Evolutionary conservation across 2,329 filamentous ascomycete species (phyloP), one percentile per base, ranked within the genome.

Genomic region (Lasiodiplodia gonubiensis): DNA sequence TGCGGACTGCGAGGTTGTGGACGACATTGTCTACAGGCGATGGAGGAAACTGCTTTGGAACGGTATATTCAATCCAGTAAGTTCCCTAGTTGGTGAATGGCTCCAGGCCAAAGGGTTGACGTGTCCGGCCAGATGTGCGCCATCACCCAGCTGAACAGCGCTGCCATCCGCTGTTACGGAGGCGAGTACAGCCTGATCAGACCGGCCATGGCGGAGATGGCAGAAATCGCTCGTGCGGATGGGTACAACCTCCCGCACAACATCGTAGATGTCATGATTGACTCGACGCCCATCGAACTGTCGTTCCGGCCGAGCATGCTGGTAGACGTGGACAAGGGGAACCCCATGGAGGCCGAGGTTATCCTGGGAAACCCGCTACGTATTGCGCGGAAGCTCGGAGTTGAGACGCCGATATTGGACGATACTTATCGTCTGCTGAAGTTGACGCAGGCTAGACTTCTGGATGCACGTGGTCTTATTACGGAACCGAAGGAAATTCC

Each of bases 181-280:
- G 49, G 49, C 7, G 49, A 52, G 49, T 52, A 30, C 49, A 52
- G 49, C 49, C 12, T 52, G 49, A 52, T 52, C 49, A 23, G 49
- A 23, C 49, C 49, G 7, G 49, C 21, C 4, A 52, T 52, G 49
- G 49, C 49, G 11, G 49, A 52, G 23, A 52, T 52, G 49, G 49
- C 49, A 12, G 23, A 23, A 23, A 52, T 52, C 16, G 49, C 49
- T 2, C 49, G 49, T 14, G 49, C 49, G 10, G 49, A 52, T 23
- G 49, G 49, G 8, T 27, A 52, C 23, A 12, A 52, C 49, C 49
- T 52, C 10, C 49, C 49, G 21, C 23, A 14, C 7, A 23, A 52
- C 12, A 30, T 52, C 14, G 49, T 52, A 3, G 49, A 52, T 11
- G 23, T 52, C 11, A 52, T 52, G 49, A 52, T 52, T 23, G 49